Conservation (phyloP, 805 yeast species). For the Wickerhamomyces hampshirensis region DNA sequence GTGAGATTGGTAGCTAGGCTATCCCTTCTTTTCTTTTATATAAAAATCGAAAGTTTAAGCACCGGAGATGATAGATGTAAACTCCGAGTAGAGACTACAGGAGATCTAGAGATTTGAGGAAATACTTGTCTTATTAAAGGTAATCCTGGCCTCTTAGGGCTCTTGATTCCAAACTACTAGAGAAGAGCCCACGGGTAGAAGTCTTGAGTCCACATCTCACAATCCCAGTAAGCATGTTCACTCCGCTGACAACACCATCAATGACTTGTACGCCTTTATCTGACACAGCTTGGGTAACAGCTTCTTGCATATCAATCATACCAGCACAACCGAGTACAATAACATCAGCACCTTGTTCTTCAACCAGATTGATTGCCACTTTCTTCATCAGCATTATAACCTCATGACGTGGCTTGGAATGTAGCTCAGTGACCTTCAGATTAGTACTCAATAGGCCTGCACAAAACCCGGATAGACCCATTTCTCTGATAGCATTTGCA, state of each 20-base stretch:
- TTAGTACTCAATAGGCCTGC: constrained; percentile 31
- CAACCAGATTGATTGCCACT: constrained; percentile 25
- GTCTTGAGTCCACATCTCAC: constrained; percentile 25
- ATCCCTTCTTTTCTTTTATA: background rate
- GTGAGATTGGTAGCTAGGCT: too few relatives aligned
- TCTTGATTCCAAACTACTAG: constrained; percentile 19
- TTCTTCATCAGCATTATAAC: constrained; percentile 24
- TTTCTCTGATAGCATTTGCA: constrained; percentile 25
- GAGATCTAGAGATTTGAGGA: too few relatives aligned
- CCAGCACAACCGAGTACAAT: constrained; percentile 31
- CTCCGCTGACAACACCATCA: constrained; percentile 26
- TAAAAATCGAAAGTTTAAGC: too few relatives aligned
- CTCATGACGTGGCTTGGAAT: constrained; percentile 27
- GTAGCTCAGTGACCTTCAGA: constrained; percentile 29
- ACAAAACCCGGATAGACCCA: constrained; percentile 27
- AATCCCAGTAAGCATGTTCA: constrained; percentile 20
- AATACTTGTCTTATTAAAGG: constrained; percentile 6
- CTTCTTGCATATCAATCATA: constrained; percentile 26
- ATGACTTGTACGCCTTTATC: constrained; percentile 20
- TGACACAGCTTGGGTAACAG: constrained; percentile 19
- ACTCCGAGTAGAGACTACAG: too few relatives aligned
- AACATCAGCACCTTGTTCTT: constrained; percentile 27
- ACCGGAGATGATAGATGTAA: too few relatives aligned
- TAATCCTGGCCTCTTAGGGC: constrained; percentile 20
- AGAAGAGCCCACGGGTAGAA: constrained; percentile 25